Evolutionary conservation across 192 early-diverging fungal genomes (phyloP), one percentile per base, ranked within the genome.

Genomic region (Coemansia erecta): DNA sequence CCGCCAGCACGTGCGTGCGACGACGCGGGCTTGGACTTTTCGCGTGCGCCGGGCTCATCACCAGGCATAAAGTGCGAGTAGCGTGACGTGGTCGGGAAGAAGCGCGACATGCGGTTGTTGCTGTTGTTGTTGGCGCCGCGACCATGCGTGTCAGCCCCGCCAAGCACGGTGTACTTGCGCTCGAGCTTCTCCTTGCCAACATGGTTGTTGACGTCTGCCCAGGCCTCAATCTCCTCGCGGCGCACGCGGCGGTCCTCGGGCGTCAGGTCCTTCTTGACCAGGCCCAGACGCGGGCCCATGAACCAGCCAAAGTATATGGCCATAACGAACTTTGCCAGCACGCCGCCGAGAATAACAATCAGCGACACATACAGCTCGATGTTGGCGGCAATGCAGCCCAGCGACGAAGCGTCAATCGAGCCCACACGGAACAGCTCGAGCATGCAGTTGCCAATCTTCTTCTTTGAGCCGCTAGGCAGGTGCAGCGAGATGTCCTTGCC

Each of bases 221-320:
- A 92, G 37, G 80, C 81, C 63, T 92, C 90, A 26, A 92, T 90
- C 64, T 87, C 84, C 11, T 77, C 80, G 43, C 83, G 82, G 53
- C 88, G 87, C 39, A 84, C 82, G 62, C 86, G 85, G 41, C 86
- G 83, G 33, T 84, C 87, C 41, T 86, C 83, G 35, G 88, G 87
- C 33, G 87, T 82, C 21, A 39, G 4, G 58, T 86, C 82, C 58
- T 81, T 65, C 18, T 80, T 79, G 33, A 94, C 84, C 66, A 84
- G 82, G 11, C 93, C 93, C n/a, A 95, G 76, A 31, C 83, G 69
- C 63, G 86, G 81, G 22, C 85, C 85, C 59, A 93, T 72, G 70
- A 90, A 83, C 92, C 92, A 94, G 24, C 85, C 85, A 78, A 93
- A 94, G 35, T 85, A 70, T 23, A 93, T 71, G 0, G 93, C 92